A percentile compares a stretch with the other conserved stretches of the same genome.
These are phyloP conservation scores for Clavaria fumosa DNA, from an alignment of 768 basidiomycete species.

Conservation along the genomic window DNA sequence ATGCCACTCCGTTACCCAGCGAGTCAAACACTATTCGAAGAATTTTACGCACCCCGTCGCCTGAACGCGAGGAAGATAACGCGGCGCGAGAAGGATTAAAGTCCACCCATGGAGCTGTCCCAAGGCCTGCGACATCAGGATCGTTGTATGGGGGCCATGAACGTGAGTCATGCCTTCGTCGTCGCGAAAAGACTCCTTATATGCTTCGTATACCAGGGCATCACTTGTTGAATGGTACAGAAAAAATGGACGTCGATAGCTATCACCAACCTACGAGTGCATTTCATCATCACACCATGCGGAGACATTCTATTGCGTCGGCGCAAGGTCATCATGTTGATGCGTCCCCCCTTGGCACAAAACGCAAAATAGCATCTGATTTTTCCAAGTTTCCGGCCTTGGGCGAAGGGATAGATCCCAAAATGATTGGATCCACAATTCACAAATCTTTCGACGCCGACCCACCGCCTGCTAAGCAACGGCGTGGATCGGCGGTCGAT, in stretches of 20 bases:
- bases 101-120: conserved; percentile 16
- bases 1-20: conserved; percentile 31
- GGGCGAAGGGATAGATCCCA: conserved; percentile 50
- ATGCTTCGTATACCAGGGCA: no score
- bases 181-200: no score
- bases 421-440: conserved; percentile 52
- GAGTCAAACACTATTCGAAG: conserved; percentile 39
- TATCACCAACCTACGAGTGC: no score
- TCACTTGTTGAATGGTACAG: conserved; percentile 18
- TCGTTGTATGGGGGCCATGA: no score
- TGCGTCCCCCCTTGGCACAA: conserved; percentile 44
- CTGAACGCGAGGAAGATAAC: conserved; percentile 24
- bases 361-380: conserved; percentile 74
- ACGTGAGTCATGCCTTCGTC: no score
- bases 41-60: conserved; percentile 42
- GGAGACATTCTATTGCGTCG: conserved; percentile 57
- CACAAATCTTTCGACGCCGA: conserved; percentile 40
- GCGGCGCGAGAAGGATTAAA: conserved; percentile 15
- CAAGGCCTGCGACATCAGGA: no score
- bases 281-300: conserved; percentile 58
- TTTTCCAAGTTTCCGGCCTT: conserved; percentile 33
- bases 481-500: conserved; percentile 73
- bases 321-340: conserved; percentile 35
- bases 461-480: conserved; percentile 62
- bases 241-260: conserved; percentile 26